Conservation (phyloP, 2,329 filamentous ascomycete genomes). For the Ophiostoma piceae region DNA sequence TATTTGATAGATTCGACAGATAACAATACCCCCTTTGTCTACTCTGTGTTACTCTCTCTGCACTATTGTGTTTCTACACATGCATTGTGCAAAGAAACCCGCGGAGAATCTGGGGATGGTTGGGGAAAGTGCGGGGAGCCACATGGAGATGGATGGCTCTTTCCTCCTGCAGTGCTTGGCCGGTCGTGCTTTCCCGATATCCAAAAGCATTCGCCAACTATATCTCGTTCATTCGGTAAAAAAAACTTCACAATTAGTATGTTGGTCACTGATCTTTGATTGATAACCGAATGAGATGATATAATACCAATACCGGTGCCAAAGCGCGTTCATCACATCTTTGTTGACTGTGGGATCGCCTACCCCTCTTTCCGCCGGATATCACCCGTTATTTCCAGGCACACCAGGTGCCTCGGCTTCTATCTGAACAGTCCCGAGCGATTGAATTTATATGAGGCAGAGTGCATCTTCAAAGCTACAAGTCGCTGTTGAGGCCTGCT, state of each 20-base stretch:
- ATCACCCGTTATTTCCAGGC: conserved; percentile 8
- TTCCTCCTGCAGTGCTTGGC: neutral
- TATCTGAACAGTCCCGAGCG: neutral
- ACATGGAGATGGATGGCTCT: neutral
- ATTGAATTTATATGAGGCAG: neutral
- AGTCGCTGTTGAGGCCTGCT: neutral
- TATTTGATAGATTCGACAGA: too few relatives aligned
- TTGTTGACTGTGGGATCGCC: neutral
- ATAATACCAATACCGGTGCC: too few relatives aligned
- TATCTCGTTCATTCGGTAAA: neutral
- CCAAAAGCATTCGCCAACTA: neutral
- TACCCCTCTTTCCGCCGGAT: conserved; percentile 10
- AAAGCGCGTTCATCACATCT: neutral
- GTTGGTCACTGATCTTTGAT: too few relatives aligned
- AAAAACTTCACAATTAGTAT: neutral
- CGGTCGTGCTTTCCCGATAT: neutral
- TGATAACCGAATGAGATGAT: too few relatives aligned
- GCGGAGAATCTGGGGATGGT: neutral
- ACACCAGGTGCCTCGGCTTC: conserved; percentile 4
- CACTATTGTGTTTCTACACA: neutral
- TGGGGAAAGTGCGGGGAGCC: conserved; percentile 10
- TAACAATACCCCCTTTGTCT: too few relatives aligned
- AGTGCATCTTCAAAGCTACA: too few relatives aligned
- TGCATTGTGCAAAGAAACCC: neutral
- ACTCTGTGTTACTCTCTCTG: too few relatives aligned